These are phyloP conservation scores for Rhizophora apiculata DNA, from an alignment of 345 rosid species.

Conservation along the genomic window DNA sequence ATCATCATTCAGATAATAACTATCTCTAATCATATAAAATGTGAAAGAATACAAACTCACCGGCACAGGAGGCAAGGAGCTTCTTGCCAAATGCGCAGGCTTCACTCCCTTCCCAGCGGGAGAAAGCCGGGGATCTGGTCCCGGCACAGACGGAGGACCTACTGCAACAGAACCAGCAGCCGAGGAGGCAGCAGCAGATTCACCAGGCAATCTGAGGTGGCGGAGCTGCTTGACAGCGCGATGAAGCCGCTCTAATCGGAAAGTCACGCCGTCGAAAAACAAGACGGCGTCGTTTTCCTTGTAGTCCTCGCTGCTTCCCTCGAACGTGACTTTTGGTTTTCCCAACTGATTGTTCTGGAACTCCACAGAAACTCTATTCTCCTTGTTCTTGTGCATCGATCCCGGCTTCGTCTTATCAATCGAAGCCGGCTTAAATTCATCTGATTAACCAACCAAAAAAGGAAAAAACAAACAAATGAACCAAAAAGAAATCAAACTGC, in stretches of 20 bases:
- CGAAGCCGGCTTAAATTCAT: slow-evolving; percentile 89
- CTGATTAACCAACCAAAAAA: slow-evolving; percentile 27
- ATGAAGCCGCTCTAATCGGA: slow-evolving; percentile 72
- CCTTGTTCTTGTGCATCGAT: slow-evolving; percentile 63
- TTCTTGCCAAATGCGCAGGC: slow-evolving; percentile 37
- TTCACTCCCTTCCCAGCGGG: slow-evolving; percentile 50
- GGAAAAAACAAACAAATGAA: neutral
- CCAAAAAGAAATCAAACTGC: neutral
- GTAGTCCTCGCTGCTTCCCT: slow-evolving; percentile 4
- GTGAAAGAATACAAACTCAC: slow-evolving; percentile 33
- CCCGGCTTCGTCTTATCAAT: slow-evolving; percentile 75
- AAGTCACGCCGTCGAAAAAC: slow-evolving; percentile 51
- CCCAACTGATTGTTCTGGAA: slow-evolving; percentile 34
- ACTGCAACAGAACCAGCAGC: slow-evolving; percentile 16
- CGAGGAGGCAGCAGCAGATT: slow-evolving; percentile 37
- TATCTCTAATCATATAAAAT: too few species aligned
- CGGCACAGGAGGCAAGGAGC: slow-evolving; percentile 43
- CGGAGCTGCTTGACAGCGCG: slow-evolving; percentile 86
- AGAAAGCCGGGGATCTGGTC: slow-evolving; percentile 47
- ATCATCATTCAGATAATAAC: too few species aligned
- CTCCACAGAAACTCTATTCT: slow-evolving; percentile 72
- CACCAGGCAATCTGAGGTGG: slow-evolving; percentile 59
- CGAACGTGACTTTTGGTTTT: neutral
- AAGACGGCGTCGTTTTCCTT: slow-evolving; percentile 1
- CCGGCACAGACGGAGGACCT: slow-evolving; percentile 37